Conservation (phyloP, 2,329 filamentous ascomycete genomes). For the Cercospora berteroae region DNA sequence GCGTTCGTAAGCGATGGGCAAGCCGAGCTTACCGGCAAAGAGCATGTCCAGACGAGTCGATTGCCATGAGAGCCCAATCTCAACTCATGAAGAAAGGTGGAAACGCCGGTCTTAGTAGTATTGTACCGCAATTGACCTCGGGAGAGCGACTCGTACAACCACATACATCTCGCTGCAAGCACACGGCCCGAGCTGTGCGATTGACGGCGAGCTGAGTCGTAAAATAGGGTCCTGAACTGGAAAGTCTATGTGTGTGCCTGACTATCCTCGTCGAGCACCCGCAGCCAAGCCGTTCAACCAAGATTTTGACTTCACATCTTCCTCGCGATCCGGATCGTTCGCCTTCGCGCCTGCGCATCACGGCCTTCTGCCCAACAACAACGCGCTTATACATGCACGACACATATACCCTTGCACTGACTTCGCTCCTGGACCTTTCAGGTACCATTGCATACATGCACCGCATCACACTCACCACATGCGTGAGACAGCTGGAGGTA, state of each 20-base stretch:
- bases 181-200: conserved; percentile 1
- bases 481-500: not conserved
- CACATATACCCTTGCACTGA: not conserved
- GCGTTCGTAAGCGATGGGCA: not conserved
- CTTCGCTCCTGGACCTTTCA: not conserved
- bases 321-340: not conserved
- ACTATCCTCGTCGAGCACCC: not conserved
- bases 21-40: not conserved
- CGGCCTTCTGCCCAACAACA: not conserved
- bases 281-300: not conserved
- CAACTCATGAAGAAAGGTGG: not conserved
- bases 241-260: not conserved
- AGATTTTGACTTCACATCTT: not conserved
- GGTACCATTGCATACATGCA: not conserved
- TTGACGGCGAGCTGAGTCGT: conserved; percentile 6
- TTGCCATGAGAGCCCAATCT: not conserved
- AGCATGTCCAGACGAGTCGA: not conserved
- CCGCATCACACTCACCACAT: not conserved
- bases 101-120: not conserved
- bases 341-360: not conserved
- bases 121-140: not conserved
- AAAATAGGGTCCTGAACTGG: not conserved
- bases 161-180: conserved; percentile 11
- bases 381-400: not conserved
- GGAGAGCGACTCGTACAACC: conserved; percentile 8